A percentile compares a stretch with the other conserved stretches of the same genome.
These are phyloP conservation scores for Saturnispora diversa DNA, from an alignment of 805 yeast species.

Conservation along the genomic window DNA sequence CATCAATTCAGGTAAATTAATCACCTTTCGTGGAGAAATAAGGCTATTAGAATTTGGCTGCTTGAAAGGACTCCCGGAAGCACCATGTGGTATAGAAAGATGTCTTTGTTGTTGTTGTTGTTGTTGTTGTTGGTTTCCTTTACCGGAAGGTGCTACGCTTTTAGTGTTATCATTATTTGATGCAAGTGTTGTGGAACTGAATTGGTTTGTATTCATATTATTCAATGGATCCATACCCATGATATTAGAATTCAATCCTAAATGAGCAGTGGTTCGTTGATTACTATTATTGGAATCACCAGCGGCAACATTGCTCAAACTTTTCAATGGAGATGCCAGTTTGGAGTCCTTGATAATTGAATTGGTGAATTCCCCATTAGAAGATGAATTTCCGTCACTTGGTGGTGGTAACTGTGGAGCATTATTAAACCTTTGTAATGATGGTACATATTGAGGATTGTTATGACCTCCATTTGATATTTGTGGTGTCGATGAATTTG, in stretches of 20 bases:
- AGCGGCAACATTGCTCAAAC: conserved; percentile 1
- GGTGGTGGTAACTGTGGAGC: background rate
- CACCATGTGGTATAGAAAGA: too few species aligned
- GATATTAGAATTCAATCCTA: conserved; percentile 3
- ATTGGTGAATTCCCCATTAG: background rate
- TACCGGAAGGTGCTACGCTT: too few species aligned
- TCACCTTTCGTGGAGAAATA: conserved; percentile 32
- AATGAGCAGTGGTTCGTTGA: background rate
- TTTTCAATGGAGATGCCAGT: conserved; percentile 2
- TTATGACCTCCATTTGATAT: too few species aligned
- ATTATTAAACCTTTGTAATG: conserved; percentile 1
- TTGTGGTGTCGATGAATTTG: background rate
- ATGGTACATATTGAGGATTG: background rate
- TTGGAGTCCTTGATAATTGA: conserved; percentile 1
- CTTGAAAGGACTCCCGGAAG: too few species aligned
- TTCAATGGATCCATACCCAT: conserved; percentile 2
- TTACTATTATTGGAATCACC: background rate
- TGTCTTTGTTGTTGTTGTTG: too few species aligned
- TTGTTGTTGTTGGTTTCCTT: background rate
- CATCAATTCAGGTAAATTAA: conserved; percentile 48
- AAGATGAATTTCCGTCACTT: background rate
- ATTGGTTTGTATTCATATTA: too few species aligned
- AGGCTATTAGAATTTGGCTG: conserved; percentile 5
- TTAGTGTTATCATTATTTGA: too few species aligned
- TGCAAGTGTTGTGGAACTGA: too few species aligned